These are phyloP conservation scores for Xylaria curta DNA, from an alignment of 495 filamentous ascomycete genomes.

Conservation along the genomic window DNA sequence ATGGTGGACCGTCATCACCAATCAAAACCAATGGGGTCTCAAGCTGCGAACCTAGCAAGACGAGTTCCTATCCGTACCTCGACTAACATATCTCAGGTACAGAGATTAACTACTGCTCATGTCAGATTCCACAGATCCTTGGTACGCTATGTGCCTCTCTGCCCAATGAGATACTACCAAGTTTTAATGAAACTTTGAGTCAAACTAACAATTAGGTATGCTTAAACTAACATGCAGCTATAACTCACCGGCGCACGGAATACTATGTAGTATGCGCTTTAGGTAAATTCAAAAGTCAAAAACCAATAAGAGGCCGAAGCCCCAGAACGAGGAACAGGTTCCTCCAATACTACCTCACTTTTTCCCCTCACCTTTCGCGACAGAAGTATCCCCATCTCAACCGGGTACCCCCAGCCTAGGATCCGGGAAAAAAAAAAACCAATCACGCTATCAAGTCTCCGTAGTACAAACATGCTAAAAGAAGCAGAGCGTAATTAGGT, in stretches of 20 bases:
- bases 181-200: background rate
- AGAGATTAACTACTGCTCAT: background rate
- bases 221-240: background rate
- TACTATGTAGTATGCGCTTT: too few species aligned
- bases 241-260: background rate
- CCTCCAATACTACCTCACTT: background rate
- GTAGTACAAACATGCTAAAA: background rate
- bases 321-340: background rate
- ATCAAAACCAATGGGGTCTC: background rate
- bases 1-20: conserved; percentile 5
- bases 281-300: background rate
- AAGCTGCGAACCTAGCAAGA: conserved; percentile 3
- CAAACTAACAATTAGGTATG: background rate
- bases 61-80: background rate
- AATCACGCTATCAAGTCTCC: conserved; percentile 4
- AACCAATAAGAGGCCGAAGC: background rate
- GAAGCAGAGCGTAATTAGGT: background rate
- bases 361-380: conserved; percentile 8
- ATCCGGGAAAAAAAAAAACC: background rate
- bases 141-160: background rate
- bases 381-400: background rate
- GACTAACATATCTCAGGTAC: background rate
- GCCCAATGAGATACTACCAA: background rate
- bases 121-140: background rate
- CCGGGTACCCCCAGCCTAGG: background rate